These are phyloP conservation scores for Pholiota molesta DNA, from an alignment of 768 basidiomycete species.

Conservation along the genomic window DNA sequence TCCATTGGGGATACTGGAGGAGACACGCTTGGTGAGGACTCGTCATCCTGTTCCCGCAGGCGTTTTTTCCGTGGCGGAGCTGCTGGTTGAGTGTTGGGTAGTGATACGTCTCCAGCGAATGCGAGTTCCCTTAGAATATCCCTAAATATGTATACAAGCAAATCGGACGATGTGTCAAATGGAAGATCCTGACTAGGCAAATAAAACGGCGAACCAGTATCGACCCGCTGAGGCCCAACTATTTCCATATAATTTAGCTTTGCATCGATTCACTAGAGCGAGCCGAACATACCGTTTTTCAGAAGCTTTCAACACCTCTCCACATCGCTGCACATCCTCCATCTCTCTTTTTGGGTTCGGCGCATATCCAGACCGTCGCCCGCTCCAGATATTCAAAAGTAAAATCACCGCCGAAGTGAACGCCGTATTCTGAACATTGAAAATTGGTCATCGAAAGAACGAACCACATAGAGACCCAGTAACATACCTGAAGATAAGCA, in stretches of 20 bases:
- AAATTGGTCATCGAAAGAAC: too few relatives aligned
- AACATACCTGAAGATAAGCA: conserved; percentile 39
- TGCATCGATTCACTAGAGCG: not conserved
- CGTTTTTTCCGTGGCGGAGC: conserved; percentile 18
- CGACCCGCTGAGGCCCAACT: conserved; percentile 48
- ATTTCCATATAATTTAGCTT: not conserved
- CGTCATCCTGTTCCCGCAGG: conserved; percentile 18
- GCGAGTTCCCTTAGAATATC: conserved; percentile 41
- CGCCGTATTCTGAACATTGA: too few relatives aligned
- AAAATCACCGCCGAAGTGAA: conserved; percentile 55
- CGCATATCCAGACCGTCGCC: conserved; percentile 46
- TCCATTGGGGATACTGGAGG: conserved; percentile 14
- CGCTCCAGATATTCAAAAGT: conserved; percentile 69
- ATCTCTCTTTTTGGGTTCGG: conserved; percentile 55
- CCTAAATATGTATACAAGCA: conserved; percentile 20
- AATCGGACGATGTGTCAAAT: not conserved
- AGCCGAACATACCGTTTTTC: conserved; percentile 38
- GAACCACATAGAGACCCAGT: not conserved
- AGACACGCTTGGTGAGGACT: conserved; percentile 12
- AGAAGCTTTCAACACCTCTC: conserved; percentile 49
- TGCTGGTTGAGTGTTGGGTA: conserved; percentile 12
- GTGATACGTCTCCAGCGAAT: conserved; percentile 34
- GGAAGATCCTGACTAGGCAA: not conserved
- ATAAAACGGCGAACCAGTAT: conserved; percentile 33
- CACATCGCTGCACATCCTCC: conserved; percentile 61